A percentile compares a stretch with the other conserved stretches of the same genome.
Evolutionary conservation across 805 yeast genomes (phyloP).

Genomic region (Yamadazyma sp.): DNA sequence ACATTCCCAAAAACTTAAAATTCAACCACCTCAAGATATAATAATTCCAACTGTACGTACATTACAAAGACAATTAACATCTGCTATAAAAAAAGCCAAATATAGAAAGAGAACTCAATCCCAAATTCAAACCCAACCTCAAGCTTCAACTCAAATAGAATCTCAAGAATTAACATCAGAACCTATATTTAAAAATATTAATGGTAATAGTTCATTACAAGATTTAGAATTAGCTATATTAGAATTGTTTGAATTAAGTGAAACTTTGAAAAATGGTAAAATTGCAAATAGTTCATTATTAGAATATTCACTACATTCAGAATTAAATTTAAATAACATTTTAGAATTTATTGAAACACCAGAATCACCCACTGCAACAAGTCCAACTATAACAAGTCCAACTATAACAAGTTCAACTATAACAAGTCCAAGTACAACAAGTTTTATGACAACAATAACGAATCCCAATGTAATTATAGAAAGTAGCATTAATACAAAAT

Average conservation of each 20-base stretch:
- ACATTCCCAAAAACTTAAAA: neutral
- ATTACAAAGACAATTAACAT: constrained; percentile 31
- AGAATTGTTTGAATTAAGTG: constrained; percentile 30
- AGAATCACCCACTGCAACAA: too few species aligned
- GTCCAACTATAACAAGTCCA: too few species aligned
- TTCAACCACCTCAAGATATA: neutral
- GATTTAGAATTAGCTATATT: constrained; percentile 28
- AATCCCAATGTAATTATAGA: too few species aligned
- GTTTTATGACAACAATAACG: too few species aligned
- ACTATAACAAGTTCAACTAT: too few species aligned
- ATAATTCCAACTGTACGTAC: constrained; percentile 35
- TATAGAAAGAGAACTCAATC: neutral
- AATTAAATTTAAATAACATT: neutral
- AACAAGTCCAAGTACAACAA: too few species aligned
- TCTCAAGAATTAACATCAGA: neutral
- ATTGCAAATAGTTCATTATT: constrained; percentile 12
- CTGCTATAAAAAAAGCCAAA: constrained; percentile 29
- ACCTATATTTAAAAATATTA: constrained; percentile 15
- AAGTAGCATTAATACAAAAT: too few species aligned
- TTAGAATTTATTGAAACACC: neutral
- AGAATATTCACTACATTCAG: constrained; percentile 3
- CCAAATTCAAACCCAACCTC: neutral
- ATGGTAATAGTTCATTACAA: constrained; percentile 16
- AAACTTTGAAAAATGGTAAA: constrained; percentile 26
- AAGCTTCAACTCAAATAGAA: neutral